Evolutionary conservation across 768 basidiomycete species (phyloP).

Genomic region (Boletus edulis): DNA sequence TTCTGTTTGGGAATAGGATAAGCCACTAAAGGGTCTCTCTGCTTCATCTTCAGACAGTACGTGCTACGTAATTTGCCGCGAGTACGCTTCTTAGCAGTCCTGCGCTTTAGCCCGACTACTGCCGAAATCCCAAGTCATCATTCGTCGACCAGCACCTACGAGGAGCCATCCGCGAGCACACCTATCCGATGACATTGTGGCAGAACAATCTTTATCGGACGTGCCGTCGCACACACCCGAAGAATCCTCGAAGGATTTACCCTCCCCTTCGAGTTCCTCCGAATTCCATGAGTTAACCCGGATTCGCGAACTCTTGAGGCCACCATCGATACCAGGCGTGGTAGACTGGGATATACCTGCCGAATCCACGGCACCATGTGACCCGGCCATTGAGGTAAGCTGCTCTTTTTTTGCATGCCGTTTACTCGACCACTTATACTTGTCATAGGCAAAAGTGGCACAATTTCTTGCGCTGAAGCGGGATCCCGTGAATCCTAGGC

Average conservation of each 20-base stretch:
- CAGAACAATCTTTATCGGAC: constrained; percentile 9
- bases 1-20: constrained; percentile 66
- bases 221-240: constrained; percentile 10
- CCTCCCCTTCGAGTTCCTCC: constrained; percentile 17
- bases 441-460: constrained; percentile 67
- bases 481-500: constrained; percentile 61
- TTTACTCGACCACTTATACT: not conserved
- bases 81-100: not conserved
- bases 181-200: constrained; percentile 44
- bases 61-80: not conserved
- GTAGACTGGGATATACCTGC: constrained; percentile 79
- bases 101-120: constrained; percentile 37
- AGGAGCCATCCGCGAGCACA: constrained; percentile 52
- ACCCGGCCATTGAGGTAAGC: constrained; percentile 61
- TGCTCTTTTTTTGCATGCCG: not conserved
- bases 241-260: constrained; percentile 12
- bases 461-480: constrained; percentile 76
- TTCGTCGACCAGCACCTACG: constrained; percentile 47
- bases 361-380: constrained; percentile 49
- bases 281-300: constrained; percentile 47
- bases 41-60: constrained; percentile 30
- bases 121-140: constrained; percentile 57
- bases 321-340: constrained; percentile 61
- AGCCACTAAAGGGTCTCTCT: constrained; percentile 39
- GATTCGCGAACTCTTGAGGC: constrained; percentile 56